These are phyloP conservation scores for Hypoxylon sp. DNA, from an alignment of 2,329 filamentous ascomycete genomes.

Conservation along the genomic window DNA sequence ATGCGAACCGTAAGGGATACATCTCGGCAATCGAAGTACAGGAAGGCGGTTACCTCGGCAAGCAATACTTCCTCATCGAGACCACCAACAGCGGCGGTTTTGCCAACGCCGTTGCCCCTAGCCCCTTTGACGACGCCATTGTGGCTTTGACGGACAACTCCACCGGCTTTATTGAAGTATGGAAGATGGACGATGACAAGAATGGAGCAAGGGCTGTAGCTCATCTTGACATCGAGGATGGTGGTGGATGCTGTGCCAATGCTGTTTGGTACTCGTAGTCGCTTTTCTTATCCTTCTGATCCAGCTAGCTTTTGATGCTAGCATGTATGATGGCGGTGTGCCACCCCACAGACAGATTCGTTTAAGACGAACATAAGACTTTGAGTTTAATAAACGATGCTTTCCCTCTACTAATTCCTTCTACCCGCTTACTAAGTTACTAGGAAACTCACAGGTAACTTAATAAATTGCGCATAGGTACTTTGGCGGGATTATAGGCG, in stretches of 20 bases:
- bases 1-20: slow-evolving; percentile 50
- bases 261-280: slow-evolving; percentile 46
- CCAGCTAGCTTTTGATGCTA: background rate
- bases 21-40: slow-evolving; percentile 55
- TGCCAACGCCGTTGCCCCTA: slow-evolving; percentile 55
- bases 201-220: slow-evolving; percentile 33
- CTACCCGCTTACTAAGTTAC: too few species aligned
- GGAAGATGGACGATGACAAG: slow-evolving; percentile 50
- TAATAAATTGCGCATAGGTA: too few species aligned
- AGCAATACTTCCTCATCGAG: slow-evolving; percentile 52
- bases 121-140: slow-evolving; percentile 53
- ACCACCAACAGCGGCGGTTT: slow-evolving; percentile 55
- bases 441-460: too few species aligned
- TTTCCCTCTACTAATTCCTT: background rate
- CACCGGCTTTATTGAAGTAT: slow-evolving; percentile 56
- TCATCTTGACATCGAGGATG: slow-evolving; percentile 47
- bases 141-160: slow-evolving; percentile 56
- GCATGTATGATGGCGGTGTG: background rate
- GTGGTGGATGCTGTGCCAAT: slow-evolving; percentile 50
- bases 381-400: background rate
- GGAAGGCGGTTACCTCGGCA: slow-evolving; percentile 48
- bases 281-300: background rate
- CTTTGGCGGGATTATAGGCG: background rate
- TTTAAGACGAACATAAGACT: background rate
- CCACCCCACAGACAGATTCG: background rate